A percentile compares a stretch with the other conserved stretches of the same genome.
These are phyloP conservation scores for Xylaria hypoxylon DNA, from an alignment of 2,329 filamentous ascomycete species.

Conservation along the genomic window DNA sequence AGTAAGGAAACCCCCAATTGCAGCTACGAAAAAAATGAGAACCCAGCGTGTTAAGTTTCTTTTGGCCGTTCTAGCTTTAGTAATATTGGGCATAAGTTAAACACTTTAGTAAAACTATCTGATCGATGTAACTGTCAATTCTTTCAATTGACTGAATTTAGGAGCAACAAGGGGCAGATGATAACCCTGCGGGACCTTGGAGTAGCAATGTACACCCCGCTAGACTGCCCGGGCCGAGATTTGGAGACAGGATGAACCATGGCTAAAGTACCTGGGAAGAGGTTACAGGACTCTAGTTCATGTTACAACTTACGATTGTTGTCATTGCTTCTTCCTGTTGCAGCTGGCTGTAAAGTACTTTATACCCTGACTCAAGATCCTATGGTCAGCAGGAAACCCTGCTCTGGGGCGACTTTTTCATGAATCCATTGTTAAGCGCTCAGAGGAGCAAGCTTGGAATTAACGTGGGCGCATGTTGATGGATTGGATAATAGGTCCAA, in stretches of 20 bases:
- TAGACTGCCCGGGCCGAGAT: background rate
- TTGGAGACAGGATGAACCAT: conserved; percentile 13
- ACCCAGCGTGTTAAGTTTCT: background rate
- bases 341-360: background rate
- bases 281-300: background rate
- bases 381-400: background rate
- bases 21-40: too few species aligned
- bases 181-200: background rate
- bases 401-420: too few species aligned
- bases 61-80: background rate
- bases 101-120: background rate
- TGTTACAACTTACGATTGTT: background rate
- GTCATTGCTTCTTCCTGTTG: background rate
- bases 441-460: background rate
- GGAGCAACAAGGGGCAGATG: background rate
- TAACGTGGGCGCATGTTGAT: background rate
- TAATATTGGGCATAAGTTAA: background rate
- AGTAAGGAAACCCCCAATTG: too few species aligned
- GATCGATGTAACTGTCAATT: background rate
- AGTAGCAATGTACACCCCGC: conserved; percentile 3
- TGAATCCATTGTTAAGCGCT: background rate
- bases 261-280: background rate
- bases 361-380: background rate
- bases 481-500: background rate
- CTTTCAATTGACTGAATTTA: background rate